These are phyloP conservation scores for Jatropha curcas DNA, from an alignment of 345 rosid genomes.

Conservation along the genomic window DNA sequence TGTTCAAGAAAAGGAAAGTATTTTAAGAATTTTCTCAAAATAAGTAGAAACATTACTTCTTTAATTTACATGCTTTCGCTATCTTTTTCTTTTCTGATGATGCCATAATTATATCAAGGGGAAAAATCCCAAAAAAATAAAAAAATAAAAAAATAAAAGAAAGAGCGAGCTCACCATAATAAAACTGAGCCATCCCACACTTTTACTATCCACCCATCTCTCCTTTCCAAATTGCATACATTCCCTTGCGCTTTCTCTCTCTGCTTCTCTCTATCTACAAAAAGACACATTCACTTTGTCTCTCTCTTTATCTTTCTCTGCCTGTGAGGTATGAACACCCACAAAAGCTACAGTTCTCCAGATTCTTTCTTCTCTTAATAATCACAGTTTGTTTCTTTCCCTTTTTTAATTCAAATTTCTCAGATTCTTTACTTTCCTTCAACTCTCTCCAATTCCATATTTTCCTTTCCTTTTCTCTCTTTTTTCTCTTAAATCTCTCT, in stretches of 20 bases:
- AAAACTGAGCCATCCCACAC: background rate
- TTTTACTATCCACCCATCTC: background rate
- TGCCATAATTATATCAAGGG: background rate
- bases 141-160: too few species aligned
- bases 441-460: background rate
- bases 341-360: too few species aligned
- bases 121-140: background rate
- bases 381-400: too few species aligned
- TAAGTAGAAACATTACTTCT: too few species aligned
- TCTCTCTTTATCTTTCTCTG: too few species aligned
- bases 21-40: background rate
- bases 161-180: background rate
- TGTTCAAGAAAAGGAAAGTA: background rate
- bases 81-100: background rate
- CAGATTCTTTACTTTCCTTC: slow-evolving; percentile 23
- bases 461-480: background rate
- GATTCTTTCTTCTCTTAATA: too few species aligned
- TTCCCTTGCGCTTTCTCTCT: background rate
- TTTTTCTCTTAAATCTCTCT: background rate
- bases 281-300: too few species aligned
- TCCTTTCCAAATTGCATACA: background rate
- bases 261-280: background rate
- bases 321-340: too few species aligned
- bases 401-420: background rate
- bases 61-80: background rate